These are phyloP conservation scores for Fusarium xylarioides DNA, from an alignment of 2,329 filamentous ascomycete genomes.

Conservation along the genomic window DNA sequence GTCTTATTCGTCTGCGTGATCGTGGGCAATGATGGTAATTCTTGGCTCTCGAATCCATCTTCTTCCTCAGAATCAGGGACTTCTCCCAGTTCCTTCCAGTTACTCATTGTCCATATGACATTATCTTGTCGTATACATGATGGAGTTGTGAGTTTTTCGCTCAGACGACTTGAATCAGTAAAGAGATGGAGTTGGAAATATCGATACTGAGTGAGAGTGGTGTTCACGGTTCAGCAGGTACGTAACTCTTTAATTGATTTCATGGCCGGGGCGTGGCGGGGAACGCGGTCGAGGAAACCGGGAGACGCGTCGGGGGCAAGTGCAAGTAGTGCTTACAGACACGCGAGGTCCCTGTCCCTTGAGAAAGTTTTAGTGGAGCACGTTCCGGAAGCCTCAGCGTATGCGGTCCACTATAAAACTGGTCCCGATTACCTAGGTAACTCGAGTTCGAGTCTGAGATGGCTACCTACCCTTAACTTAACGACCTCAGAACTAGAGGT, in stretches of 20 bases:
- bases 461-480: constrained; percentile 2
- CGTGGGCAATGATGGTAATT: constrained; percentile 20
- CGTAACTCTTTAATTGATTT: constrained; percentile 34
- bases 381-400: constrained; percentile 2
- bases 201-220: constrained; percentile 7
- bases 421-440: constrained; percentile 16
- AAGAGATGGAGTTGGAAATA: constrained; percentile 1
- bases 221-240: constrained; percentile 9
- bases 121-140: constrained; percentile 38
- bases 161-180: not conserved
- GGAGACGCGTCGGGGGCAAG: constrained; percentile 41
- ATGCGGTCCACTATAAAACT: constrained; percentile 12
- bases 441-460: not conserved
- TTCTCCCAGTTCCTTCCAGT: constrained; percentile 61
- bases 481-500: not conserved
- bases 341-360: not conserved
- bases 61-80: constrained; percentile 63
- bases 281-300: constrained; percentile 39
- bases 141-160: not conserved
- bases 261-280: constrained; percentile 25
- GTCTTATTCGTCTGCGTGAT: constrained; percentile 2
- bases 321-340: constrained; percentile 2
- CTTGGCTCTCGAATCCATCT: constrained; percentile 52
- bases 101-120: constrained; percentile 51
- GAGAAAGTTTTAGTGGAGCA: constrained; percentile 14